Conservation (phyloP, 2,329 filamentous ascomycete species). For the Exophiala spinifera region DNA sequence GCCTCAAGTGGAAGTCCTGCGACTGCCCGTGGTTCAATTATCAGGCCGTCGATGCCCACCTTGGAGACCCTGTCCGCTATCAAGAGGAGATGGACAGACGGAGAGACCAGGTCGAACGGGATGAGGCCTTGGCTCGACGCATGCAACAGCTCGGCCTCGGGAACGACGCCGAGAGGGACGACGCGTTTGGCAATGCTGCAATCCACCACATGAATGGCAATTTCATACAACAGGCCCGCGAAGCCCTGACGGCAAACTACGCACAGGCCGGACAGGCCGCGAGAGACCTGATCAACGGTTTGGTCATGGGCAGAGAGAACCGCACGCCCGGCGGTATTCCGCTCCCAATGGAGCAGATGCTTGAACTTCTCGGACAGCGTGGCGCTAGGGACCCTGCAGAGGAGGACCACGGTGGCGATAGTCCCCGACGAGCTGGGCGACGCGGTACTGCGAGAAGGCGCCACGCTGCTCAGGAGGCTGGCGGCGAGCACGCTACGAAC, state of each 20-base stretch:
- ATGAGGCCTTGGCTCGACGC: conserved; percentile 52
- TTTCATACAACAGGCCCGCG: conserved; percentile 44
- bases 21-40: conserved; percentile 78
- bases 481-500: conserved; percentile 44
- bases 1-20: conserved; percentile 76
- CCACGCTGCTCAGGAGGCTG: conserved; percentile 29
- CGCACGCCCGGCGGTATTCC: conserved; percentile 20
- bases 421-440: conserved; percentile 6
- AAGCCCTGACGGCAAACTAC: conserved; percentile 35
- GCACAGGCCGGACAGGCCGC: conserved; percentile 35
- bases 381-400: conserved; percentile 12
- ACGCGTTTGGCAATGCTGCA: conserved; percentile 25
- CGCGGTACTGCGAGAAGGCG: conserved; percentile 34
- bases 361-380: conserved; percentile 9
- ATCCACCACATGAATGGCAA: conserved; percentile 59
- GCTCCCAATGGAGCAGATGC: conserved; percentile 17
- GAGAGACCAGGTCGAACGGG: conserved; percentile 48
- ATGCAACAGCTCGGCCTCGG: conserved; percentile 47
- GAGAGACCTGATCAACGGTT: conserved; percentile 29
- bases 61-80: conserved; percentile 39
- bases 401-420: conserved; percentile 2
- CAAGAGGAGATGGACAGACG: conserved; percentile 50
- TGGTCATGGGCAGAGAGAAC: conserved; percentile 27
- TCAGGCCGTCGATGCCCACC: conserved; percentile 51
- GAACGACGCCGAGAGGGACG: conserved; percentile 5